These are phyloP conservation scores for Diplodia scrobiculata DNA, from an alignment of 2,329 filamentous ascomycete genomes.

Conservation along the genomic window DNA sequence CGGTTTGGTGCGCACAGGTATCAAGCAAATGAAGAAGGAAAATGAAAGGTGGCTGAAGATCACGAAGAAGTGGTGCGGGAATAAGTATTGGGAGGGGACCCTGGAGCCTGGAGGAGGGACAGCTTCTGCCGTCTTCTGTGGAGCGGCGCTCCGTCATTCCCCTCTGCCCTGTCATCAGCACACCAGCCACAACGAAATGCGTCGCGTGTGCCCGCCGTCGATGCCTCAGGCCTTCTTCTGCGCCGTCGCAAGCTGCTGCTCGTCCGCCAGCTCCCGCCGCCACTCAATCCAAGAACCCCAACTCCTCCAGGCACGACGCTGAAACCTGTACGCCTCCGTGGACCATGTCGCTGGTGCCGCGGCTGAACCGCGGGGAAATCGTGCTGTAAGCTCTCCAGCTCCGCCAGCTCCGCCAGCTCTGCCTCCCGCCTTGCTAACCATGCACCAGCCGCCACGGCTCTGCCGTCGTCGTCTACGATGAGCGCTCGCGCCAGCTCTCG, in stretches of 20 bases:
- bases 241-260: not conserved
- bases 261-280: conserved; percentile 1
- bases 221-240: conserved; percentile 5
- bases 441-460: conserved; percentile 78
- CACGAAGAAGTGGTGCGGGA: not conserved
- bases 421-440: not conserved
- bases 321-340: not conserved
- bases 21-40: not conserved
- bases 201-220: not conserved
- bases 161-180: conserved; percentile 17
- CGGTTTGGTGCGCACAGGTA: not conserved
- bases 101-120: not conserved
- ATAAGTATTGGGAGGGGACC: too few relatives aligned
- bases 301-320: not conserved
- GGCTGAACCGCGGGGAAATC: conserved; percentile 29
- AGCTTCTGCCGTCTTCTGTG: conserved; percentile 20
- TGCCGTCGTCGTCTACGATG: conserved; percentile 88
- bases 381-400: conserved; percentile 21
- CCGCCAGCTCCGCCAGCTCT: not conserved
- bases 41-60: not conserved
- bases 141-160: conserved; percentile 14
- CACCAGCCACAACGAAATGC: conserved; percentile 23
- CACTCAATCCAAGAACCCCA: not conserved
- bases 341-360: conserved; percentile 28
- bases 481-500: conserved; percentile 78